Evolutionary conservation across 2,329 filamentous ascomycete species (phyloP), one percentile per base, ranked within the genome.

Genomic region (Elsinoe ampelina): DNA sequence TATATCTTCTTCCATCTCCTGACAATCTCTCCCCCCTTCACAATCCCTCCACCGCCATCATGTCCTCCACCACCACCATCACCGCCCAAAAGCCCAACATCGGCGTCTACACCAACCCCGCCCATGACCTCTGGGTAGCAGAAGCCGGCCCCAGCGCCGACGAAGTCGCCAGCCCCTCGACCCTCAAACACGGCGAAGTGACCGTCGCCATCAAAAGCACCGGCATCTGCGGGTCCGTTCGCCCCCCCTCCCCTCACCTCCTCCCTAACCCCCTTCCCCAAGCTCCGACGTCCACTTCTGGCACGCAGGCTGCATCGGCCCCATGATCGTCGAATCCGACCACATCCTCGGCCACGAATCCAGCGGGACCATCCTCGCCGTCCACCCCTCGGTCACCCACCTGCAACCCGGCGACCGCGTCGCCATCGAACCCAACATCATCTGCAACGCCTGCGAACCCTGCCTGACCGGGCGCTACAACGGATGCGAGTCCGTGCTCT

Each of bases 261-360:
- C 19, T 20, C 48, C 15, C 54, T 52, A 50, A 41, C 20, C 56
- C 26, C 48, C n/a, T n/a, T 30, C 20, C n/a, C 20, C 45, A 39
- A 45, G 34, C 35, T 95, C 89, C 59, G 91, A 96, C 72, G 85
- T 97, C 57, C 92, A 97, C 75, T 97, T 97, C 77, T 97, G 92
- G 92, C 89, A 95, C 70, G 86, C 87, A 51, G 92, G 92, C 63
- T 88, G 87, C 75, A 97, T 97, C 69, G 92, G 92, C 26, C 91
- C 91, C 63, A 96, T 96, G 91, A 85, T 96, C 61, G 92, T 97
- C 48, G 80, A 81, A 63, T 87, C 81, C 67, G 86, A 91, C 67
- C 92, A 96, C 72, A 90, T 96, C 67, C 84, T 97, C 17, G 92
- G 92, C 63, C 92, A 97, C 77, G 92, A 97, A 75, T 93, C 89